A percentile compares a stretch with the other conserved stretches of the same genome.
Conservation (phyloP, 2,329 filamentous ascomycete genomes). For the Ophiostoma sp. region DNA sequence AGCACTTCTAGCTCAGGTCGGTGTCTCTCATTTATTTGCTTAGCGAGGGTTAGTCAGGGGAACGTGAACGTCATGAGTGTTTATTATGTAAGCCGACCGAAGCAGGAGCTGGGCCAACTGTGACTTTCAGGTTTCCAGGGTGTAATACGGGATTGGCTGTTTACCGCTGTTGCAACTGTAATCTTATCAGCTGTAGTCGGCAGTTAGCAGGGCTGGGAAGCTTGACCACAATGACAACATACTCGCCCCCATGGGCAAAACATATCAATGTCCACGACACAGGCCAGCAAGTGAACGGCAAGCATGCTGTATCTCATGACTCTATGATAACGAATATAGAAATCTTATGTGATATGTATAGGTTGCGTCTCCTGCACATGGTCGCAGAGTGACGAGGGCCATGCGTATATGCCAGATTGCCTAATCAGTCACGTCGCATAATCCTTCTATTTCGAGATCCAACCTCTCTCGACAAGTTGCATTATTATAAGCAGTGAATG, state of each 20-base stretch:
- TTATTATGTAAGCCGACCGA: background rate
- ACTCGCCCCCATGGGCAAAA: too few relatives aligned
- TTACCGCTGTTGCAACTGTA: background rate
- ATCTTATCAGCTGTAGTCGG: background rate
- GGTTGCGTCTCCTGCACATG: too few relatives aligned
- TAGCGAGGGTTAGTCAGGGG: background rate
- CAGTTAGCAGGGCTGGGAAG: background rate
- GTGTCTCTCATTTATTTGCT: background rate
- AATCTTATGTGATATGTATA: too few relatives aligned
- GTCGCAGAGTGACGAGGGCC: too few relatives aligned
- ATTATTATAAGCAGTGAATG: background rate
- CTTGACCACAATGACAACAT: background rate
- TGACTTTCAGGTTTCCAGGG: background rate
- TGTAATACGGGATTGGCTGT: slow-evolving; percentile 8
- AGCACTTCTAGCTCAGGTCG: background rate
- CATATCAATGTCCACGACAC: too few relatives aligned
- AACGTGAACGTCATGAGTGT: background rate
- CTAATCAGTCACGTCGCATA: background rate
- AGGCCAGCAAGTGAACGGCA: too few relatives aligned
- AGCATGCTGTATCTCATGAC: too few relatives aligned
- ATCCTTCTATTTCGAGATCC: background rate
- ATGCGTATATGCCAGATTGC: background rate
- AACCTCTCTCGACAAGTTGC: too few relatives aligned
- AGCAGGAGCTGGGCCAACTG: background rate
- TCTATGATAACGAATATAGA: too few relatives aligned